These are phyloP conservation scores for Apodospora peruviana DNA, from an alignment of 495 filamentous ascomycete species.

Conservation along the genomic window DNA sequence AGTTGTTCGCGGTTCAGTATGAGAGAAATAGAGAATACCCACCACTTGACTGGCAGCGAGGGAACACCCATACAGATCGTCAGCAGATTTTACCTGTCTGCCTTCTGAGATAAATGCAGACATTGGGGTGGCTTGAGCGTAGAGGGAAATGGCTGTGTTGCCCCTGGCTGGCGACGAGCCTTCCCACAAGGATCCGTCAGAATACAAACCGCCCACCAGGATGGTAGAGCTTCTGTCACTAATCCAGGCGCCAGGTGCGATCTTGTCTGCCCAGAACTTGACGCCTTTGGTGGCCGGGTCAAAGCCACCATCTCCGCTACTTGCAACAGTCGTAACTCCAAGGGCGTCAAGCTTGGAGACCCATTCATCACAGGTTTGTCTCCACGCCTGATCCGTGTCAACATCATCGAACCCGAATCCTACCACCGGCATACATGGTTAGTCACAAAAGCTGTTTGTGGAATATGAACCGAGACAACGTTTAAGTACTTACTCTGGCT, in stretches of 20 bases:
- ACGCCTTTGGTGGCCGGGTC: background rate
- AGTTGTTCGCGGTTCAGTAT: background rate
- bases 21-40: background rate
- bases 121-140: background rate
- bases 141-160: background rate
- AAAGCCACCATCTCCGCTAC: background rate
- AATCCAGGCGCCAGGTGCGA: background rate
- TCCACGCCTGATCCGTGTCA: background rate
- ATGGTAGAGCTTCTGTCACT: background rate
- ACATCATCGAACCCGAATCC: background rate
- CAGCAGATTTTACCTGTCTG: too few species aligned
- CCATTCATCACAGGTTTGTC: background rate
- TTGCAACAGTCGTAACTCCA: background rate
- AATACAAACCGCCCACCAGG: background rate
- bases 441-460: too few species aligned
- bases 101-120: background rate
- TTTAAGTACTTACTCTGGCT: background rate
- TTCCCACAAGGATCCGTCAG: background rate
- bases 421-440: background rate
- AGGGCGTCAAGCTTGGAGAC: background rate
- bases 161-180: background rate
- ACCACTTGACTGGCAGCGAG: background rate
- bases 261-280: background rate
- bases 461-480: background rate
- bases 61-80: background rate